Evolutionary conservation across 2,329 filamentous ascomycete species (phyloP), one percentile per base, ranked within the genome.

Genomic region (Neopestalotiopsis sp.): DNA sequence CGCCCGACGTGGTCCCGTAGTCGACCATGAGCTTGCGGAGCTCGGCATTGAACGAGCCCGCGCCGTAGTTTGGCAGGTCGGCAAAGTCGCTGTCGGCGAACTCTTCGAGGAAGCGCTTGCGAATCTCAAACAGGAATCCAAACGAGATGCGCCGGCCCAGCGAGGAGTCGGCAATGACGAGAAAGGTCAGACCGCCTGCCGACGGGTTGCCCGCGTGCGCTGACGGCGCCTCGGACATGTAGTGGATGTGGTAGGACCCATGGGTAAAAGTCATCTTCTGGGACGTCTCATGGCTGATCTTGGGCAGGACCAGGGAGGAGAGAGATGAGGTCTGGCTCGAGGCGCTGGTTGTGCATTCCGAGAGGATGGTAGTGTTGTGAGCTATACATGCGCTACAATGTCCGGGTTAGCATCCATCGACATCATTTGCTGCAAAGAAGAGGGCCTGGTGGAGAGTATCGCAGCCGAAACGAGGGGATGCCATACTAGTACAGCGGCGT

Each of bases 191-290:
- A 1, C 94, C 93, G 66, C 94, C 94, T 65, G 93, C 90, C 7
- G 90, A 89, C 64, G 86, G 85, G 75, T 81, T 84, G 75, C 74
- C 77, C 68, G 84, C 84, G 77, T 91, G 88, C 75, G 88, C 88
- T 3, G 90, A 91, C 10, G 94, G 91, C 0, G 94, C 90, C 78
- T 96, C 93, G 76, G 95, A 89, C 78, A 98, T 92, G 86, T 97
- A 98, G 87, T 99, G 95, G 81, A 98, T 96, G 85, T 96, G 94
- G 81, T 97, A 91, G 70, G 91, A 86, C 82, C 94, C 93, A 81
- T 98, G 94, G 56, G 94, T 97, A 84, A 97, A 98, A 67, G 95
- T 98, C 73, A 97, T 89, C 83, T 98, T 98, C 78, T 97, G 91
- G 1, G 94, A 87, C 38, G 87, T 84, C 72, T 86, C 83, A 84